Base-by-base conservation (phyloP, 306 rosid genomes). In the Begonia masoniana region DNA sequence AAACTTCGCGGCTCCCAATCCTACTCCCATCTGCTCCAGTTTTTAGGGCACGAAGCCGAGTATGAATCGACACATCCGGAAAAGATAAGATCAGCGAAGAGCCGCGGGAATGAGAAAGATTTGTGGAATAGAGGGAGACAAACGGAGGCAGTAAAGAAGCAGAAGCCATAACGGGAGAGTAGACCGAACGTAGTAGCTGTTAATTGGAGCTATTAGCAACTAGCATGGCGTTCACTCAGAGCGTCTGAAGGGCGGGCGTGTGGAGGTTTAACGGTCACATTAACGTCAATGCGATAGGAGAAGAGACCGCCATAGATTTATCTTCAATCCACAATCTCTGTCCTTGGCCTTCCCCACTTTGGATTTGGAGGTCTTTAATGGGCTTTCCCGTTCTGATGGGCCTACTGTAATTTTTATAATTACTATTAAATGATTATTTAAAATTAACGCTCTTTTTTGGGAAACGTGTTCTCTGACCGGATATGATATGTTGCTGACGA, bases 131-230 rank as follows among this genome's bases (percentile, higher is more conserved):
- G 14, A 43, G 60, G 58, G 62, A 65, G 52, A 62, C 23, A 24
- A 54, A 51, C 57, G 70, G 75, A 15, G 78, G 74, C 49, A 74
- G 63, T 51, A 64, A 69, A 43, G 82, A 60, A 46, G 79, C 41
- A 49, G 74, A 82, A 56, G 86, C 75, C 95, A 84, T 80, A 70
- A 68, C 24, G 39, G 7, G 9, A 31, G 7, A 31, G 39, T 5
- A 31, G 39, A 31, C 9, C 39, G 9, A 6, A 31, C 39, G 39
- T 9, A 5, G 39, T 6, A 31, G 9, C 39, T 31, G 39, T 31
- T 31, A 31, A 31, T 31, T 7, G 39, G 39, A 31, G 39, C 39
- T 5, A 7, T 31, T 31, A 6, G 39, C 39, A 7, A 31, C 39
- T 31, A 31, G 15, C 66, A 61, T 61, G 58, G 51, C 13, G 53